phyloP scores from a whole-genome alignment of 768 basidiomycete genomes.

The Pisolithus sp. region DNA sequence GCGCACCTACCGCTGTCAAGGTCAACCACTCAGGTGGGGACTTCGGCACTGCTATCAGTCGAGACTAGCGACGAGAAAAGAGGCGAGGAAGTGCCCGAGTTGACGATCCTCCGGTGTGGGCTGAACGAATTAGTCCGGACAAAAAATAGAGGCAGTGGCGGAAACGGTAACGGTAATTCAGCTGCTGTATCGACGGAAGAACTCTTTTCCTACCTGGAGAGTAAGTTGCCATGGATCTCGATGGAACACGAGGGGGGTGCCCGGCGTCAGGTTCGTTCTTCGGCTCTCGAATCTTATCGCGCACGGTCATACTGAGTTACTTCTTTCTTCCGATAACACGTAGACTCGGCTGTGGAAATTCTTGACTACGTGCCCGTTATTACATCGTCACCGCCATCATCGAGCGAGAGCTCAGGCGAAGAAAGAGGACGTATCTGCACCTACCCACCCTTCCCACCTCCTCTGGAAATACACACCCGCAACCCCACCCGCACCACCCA shows the following conservation, averaged over 20 bases:
- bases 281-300: neutral
- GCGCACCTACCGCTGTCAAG: slow-evolving; percentile 4
- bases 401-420: neutral
- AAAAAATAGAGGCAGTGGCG: slow-evolving; percentile 10
- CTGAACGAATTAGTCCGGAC: slow-evolving; percentile 42
- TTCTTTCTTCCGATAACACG: neutral
- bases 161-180: slow-evolving; percentile 9
- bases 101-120: slow-evolving; percentile 59
- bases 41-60: slow-evolving; percentile 1
- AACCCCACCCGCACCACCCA: slow-evolving; percentile 18
- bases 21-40: neutral
- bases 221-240: slow-evolving; percentile 51
- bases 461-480: slow-evolving; percentile 37
- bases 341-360: slow-evolving; percentile 56
- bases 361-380: slow-evolving; percentile 44
- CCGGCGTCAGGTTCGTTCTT: slow-evolving; percentile 44
- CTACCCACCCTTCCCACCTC: slow-evolving; percentile 19
- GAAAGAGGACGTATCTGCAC: neutral
- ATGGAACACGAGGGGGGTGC: slow-evolving; percentile 47
- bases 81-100: slow-evolving; percentile 33
- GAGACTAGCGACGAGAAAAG: slow-evolving; percentile 8
- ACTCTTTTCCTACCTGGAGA: slow-evolving; percentile 52
- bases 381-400: slow-evolving; percentile 31
- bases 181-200: slow-evolving; percentile 48
- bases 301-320: neutral